phyloP scores from a whole-genome alignment of 2,329 filamentous ascomycete genomes.

The Gyromitra esculenta region DNA sequence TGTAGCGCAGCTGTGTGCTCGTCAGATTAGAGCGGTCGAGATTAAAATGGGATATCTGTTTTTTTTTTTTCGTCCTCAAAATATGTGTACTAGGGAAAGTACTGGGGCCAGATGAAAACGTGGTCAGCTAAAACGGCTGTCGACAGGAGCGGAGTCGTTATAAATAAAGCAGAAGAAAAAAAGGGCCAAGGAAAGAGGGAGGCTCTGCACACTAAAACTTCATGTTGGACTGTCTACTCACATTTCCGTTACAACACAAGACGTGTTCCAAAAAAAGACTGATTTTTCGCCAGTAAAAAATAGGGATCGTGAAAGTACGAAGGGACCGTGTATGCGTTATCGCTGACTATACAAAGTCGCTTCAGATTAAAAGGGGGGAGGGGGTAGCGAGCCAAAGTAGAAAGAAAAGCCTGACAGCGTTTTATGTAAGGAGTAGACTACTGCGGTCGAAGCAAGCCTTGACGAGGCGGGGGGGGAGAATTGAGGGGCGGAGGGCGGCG shows the following conservation, averaged over 20 bases:
- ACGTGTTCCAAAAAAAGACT: conserved; percentile 52
- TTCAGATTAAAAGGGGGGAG: conserved; percentile 52
- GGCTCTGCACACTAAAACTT: conserved; percentile 51
- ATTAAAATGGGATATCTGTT: conserved; percentile 49
- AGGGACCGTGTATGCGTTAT: conserved; percentile 53
- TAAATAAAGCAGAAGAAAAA: conserved; percentile 41
- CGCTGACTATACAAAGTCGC: conserved; percentile 47
- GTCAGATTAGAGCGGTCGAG: conserved; percentile 43
- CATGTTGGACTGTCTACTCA: conserved; percentile 34
- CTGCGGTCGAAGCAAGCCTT: conserved; percentile 38
- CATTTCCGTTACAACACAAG: conserved; percentile 48
- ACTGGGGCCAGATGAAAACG: conserved; percentile 45
- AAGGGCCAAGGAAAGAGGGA: conserved; percentile 45
- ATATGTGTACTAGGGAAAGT: conserved; percentile 45
- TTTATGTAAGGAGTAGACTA: conserved; percentile 48
- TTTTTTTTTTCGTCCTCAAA: conserved; percentile 20
- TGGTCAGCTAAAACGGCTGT: conserved; percentile 46
- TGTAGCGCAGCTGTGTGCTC: conserved; percentile 47
- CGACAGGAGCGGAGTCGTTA: conserved; percentile 46
- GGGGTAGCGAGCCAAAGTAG: conserved; percentile 32
- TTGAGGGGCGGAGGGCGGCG: conserved; percentile 46
- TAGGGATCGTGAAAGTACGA: conserved; percentile 50
- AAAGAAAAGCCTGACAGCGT: conserved; percentile 42
- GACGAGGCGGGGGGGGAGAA: conserved; percentile 44
- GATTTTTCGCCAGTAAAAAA: conserved; percentile 43